Evolutionary conservation across 1,139 yeast genomes (phyloP).

Genomic region (Diutina rugosa): DNA sequence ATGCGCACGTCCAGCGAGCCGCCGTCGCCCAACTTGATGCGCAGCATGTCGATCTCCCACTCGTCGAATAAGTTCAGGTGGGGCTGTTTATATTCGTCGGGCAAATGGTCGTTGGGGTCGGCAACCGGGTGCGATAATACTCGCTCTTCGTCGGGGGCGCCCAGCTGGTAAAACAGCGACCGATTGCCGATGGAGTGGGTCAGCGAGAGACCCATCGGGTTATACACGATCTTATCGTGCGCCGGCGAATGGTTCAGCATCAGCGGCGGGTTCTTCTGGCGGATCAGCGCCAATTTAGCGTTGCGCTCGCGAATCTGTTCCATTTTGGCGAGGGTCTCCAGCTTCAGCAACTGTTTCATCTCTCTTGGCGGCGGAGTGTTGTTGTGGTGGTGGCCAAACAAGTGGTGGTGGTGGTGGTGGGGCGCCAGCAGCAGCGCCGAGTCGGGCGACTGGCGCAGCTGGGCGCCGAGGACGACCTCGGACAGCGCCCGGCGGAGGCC

Average conservation of each 20-base stretch:
- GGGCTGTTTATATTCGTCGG: slow-evolving; percentile 37
- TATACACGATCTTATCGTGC: not conserved
- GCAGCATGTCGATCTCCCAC: slow-evolving; percentile 36
- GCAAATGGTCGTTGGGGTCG: slow-evolving; percentile 55
- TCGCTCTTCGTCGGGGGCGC: slow-evolving; percentile 23
- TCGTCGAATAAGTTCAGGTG: slow-evolving; percentile 43
- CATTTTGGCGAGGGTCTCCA: slow-evolving; percentile 27
- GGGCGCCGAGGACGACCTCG: slow-evolving; percentile 3
- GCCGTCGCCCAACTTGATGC: slow-evolving; percentile 50
- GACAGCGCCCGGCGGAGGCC: slow-evolving; percentile 5
- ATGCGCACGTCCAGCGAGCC: slow-evolving; percentile 59
- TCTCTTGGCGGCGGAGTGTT: not conserved
- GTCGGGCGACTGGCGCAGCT: not conserved
- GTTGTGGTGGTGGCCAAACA: not conserved
- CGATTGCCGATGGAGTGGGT: not conserved
- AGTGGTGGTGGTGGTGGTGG: not conserved
- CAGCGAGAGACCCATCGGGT: not conserved
- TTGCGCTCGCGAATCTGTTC: slow-evolving; percentile 22
- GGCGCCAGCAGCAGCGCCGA: not conserved
- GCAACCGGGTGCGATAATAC: slow-evolving; percentile 52
- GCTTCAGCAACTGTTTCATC: slow-evolving; percentile 18
- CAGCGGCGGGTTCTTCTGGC: slow-evolving; percentile 16
- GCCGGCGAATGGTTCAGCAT: slow-evolving; percentile 11
- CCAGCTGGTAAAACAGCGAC: slow-evolving; percentile 27
- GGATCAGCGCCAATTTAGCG: slow-evolving; percentile 15